phyloP scores from a whole-genome alignment of 441 rosid species.

The Gossypium davidsonii region DNA sequence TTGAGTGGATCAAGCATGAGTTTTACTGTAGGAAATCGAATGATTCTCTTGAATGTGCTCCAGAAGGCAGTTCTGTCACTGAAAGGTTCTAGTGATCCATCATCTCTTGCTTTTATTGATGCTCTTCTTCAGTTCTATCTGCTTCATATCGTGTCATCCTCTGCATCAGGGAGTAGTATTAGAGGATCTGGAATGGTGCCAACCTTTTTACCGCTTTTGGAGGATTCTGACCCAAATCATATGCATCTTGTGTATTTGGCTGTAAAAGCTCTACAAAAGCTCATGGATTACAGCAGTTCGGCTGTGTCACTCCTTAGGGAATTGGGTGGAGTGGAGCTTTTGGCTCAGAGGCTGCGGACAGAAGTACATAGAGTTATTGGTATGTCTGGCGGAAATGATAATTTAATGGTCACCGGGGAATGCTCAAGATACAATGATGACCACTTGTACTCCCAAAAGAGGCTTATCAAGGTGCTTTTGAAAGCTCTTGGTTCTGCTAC shows the following conservation, averaged over 20 bases:
- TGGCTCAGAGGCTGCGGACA: slow-evolving; percentile 79
- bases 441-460: slow-evolving; percentile 61
- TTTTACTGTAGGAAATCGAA: slow-evolving; percentile 90
- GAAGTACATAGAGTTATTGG: slow-evolving; percentile 83
- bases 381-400: slow-evolving; percentile 42
- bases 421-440: slow-evolving; percentile 54
- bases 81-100: slow-evolving; percentile 70
- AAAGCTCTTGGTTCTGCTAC: slow-evolving; percentile 98
- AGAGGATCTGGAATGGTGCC: slow-evolving; percentile 98
- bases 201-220: slow-evolving; percentile 89
- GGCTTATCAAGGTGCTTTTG: slow-evolving; percentile 87
- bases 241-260: slow-evolving; percentile 94
- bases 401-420: slow-evolving; percentile 58
- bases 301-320: slow-evolving; percentile 88
- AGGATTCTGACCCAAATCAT: slow-evolving; percentile 77
- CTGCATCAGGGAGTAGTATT: slow-evolving; percentile 85
- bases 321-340: slow-evolving; percentile 89
- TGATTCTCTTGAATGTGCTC: slow-evolving; percentile 92
- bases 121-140: slow-evolving; percentile 96
- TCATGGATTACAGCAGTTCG: slow-evolving; percentile 55
- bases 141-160: slow-evolving; percentile 93
- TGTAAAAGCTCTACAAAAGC: slow-evolving; percentile 88
- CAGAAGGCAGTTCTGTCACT: slow-evolving; percentile 87
- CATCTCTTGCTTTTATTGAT: slow-evolving; percentile 90
- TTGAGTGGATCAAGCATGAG: slow-evolving; percentile 91